These are phyloP conservation scores for Dactylellina leptospora DNA, from an alignment of 2,329 filamentous ascomycete species.

Conservation along the genomic window DNA sequence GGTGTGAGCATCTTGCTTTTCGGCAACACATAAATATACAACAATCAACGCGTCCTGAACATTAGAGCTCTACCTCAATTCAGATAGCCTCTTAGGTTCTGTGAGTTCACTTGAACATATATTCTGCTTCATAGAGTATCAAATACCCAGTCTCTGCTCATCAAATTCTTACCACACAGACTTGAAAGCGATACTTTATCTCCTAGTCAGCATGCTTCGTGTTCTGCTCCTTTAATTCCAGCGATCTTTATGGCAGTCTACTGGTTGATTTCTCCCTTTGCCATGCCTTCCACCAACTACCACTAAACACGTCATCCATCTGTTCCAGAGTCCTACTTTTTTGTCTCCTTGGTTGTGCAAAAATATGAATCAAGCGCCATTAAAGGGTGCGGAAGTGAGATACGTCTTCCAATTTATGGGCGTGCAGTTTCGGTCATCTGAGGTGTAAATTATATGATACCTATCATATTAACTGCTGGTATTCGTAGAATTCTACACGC, in stretches of 20 bases:
- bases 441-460: too few species aligned
- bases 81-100: too few species aligned
- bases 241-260: conserved; percentile 33
- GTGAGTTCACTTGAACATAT: too few species aligned
- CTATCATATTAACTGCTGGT: too few species aligned
- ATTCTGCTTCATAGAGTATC: too few species aligned
- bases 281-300: conserved; percentile 53
- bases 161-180: not conserved
- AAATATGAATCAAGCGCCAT: conserved; percentile 73
- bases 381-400: conserved; percentile 79
- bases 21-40: not conserved
- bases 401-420: conserved; percentile 71
- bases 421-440: too few species aligned
- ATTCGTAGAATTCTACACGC: too few species aligned
- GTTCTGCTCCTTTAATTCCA: conserved; percentile 26
- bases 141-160: too few species aligned
- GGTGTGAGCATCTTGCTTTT: too few species aligned
- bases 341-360: conserved; percentile 68
- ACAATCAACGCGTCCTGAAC: not conserved
- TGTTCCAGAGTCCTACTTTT: conserved; percentile 77
- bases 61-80: too few species aligned
- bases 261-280: conserved; percentile 36
- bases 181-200: not conserved
- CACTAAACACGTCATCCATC: conserved; percentile 75
- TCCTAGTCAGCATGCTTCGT: conserved; percentile 24